Conservation (phyloP, 192 early-diverging fungal species). For the Rhizoclosmatium sp. region DNA sequence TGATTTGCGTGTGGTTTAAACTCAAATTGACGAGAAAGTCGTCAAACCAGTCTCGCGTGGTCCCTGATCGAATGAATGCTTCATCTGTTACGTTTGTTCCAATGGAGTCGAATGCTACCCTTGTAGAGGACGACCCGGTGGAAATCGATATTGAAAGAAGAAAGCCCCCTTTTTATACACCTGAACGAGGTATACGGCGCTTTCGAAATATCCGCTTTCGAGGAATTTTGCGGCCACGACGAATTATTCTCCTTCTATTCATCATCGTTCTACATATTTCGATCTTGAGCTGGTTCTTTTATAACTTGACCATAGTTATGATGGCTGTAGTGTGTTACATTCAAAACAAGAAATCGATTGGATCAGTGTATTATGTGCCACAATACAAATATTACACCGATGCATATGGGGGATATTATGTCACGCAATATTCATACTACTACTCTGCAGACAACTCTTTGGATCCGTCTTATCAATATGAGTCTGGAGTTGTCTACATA, state of each 20-base stretch:
- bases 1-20: slow-evolving; percentile 15
- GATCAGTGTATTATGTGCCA: not conserved
- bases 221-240: not conserved
- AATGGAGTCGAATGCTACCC: not conserved
- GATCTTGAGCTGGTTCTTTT: slow-evolving; percentile 29
- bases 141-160: not conserved
- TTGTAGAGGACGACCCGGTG: not conserved
- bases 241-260: slow-evolving; percentile 4
- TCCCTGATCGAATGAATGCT: slow-evolving; percentile 18
- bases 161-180: slow-evolving; percentile 2
- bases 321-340: slow-evolving; percentile 10
- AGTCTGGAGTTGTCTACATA: slow-evolving; percentile 11
- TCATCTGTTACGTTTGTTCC: slow-evolving; percentile 24
- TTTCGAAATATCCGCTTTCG: slow-evolving; percentile 11
- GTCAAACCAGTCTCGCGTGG: not conserved
- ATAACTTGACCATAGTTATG: slow-evolving; percentile 9
- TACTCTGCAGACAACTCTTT: not conserved
- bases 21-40: not conserved
- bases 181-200: not conserved
- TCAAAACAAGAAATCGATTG: slow-evolving; percentile 1
- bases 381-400: not conserved
- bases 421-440: not conserved
- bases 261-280: slow-evolving; percentile 13
- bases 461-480: not conserved
- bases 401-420: not conserved